Conservation (phyloP, 495 filamentous ascomycete species). For the Bacidia rubella region DNA sequence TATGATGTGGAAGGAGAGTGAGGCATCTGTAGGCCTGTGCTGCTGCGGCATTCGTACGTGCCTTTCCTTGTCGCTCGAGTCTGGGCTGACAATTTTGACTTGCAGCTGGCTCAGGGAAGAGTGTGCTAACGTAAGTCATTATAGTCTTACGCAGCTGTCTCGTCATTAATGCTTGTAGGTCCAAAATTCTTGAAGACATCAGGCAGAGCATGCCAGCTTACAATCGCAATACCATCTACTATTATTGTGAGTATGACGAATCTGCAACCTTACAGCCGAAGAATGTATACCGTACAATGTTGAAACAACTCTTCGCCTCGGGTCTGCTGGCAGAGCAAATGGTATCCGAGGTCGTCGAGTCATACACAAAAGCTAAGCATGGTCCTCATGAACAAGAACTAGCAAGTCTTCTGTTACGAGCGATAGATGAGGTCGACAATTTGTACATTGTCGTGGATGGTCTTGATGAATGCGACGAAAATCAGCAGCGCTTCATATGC, state of each 20-base stretch:
- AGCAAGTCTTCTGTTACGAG: background rate
- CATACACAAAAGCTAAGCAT: background rate
- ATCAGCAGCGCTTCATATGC: background rate
- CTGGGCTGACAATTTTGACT: background rate
- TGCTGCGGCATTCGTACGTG: conserved; percentile 18
- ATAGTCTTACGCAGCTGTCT: background rate
- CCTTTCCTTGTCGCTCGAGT: background rate
- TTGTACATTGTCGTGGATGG: conserved; percentile 16
- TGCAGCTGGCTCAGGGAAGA: conserved; percentile 16
- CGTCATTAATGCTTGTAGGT: background rate
- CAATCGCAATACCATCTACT: conserved; percentile 3
- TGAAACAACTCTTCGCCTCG: conserved; percentile 13
- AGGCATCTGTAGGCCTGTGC: conserved; percentile 8
- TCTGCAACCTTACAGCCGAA: conserved; percentile 8
- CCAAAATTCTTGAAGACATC: background rate
- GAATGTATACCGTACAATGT: conserved; percentile 11
- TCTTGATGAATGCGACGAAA: conserved; percentile 18
- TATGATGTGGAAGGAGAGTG: conserved; percentile 6
- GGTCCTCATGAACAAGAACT: conserved; percentile 2
- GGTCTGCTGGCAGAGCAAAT: conserved; percentile 6
- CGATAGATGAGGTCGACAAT: background rate
- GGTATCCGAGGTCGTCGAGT: conserved; percentile 2
- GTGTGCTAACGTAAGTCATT: conserved; percentile 11
- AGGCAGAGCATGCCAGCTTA: background rate
- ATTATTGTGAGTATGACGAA: conserved; percentile 18